phyloP scores from a whole-genome alignment of 2,329 filamentous ascomycete genomes.

The Epichloe typhina region DNA sequence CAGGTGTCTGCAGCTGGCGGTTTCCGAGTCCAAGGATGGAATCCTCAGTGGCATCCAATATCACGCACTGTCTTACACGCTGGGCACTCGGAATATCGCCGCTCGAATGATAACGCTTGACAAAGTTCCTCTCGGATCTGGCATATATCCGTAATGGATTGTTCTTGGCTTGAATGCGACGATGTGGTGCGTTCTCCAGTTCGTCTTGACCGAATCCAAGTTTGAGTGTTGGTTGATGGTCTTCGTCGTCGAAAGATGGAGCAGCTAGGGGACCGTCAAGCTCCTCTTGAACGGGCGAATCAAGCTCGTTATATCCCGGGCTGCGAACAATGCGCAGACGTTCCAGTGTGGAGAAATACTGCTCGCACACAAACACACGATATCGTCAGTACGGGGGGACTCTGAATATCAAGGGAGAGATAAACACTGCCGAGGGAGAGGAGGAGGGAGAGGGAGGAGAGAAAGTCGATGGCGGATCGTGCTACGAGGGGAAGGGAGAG shows the following conservation, averaged over 20 bases:
- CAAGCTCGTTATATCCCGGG: constrained; percentile 18
- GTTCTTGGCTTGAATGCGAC: not conserved
- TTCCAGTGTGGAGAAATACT: constrained; percentile 66
- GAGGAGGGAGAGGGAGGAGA: not conserved
- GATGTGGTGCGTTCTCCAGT: constrained; percentile 7
- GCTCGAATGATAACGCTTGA: constrained; percentile 51
- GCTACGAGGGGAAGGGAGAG: not conserved
- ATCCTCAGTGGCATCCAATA: constrained; percentile 16
- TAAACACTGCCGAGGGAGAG: not conserved
- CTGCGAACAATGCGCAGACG: constrained; percentile 50
- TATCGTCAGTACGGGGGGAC: not conserved
- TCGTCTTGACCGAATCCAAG: constrained; percentile 8
- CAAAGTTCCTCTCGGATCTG: not conserved
- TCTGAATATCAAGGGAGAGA: not conserved
- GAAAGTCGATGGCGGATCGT: not conserved
- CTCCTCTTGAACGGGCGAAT: constrained; percentile 13
- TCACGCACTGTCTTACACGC: constrained; percentile 24
- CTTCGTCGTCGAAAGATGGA: constrained; percentile 5
- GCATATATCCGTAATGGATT: constrained; percentile 1
- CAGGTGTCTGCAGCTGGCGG: constrained; percentile 12
- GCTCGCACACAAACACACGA: constrained; percentile 2
- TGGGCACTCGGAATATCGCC: constrained; percentile 52
- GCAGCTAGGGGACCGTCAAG: constrained; percentile 11
- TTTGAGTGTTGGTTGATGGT: constrained; percentile 1
- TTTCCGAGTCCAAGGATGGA: constrained; percentile 14